A percentile compares a stretch with the other conserved stretches of the same genome.
These are phyloP conservation scores for Fusarium tanahbumbuense DNA, from an alignment of 2,329 filamentous ascomycete species.

Conservation along the genomic window DNA sequence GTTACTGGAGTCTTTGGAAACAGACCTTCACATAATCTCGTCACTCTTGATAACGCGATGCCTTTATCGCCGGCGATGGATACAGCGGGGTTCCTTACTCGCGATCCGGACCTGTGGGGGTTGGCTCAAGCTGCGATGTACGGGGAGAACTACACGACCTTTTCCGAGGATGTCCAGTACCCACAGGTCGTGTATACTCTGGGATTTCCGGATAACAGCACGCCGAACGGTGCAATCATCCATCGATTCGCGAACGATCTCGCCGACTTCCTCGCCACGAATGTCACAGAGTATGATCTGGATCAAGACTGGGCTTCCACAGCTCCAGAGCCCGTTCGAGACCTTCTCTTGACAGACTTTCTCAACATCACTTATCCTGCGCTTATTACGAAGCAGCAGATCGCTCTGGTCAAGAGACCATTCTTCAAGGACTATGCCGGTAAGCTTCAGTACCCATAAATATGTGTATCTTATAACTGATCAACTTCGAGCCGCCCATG, in stretches of 20 bases:
- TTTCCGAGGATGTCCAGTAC: not conserved
- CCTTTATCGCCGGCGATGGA: slow-evolving; percentile 57
- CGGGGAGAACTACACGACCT: not conserved
- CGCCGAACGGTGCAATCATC: not conserved
- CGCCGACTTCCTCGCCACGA: not conserved
- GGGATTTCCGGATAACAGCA: not conserved
- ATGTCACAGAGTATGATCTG: not conserved
- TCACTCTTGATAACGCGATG: slow-evolving; percentile 56
- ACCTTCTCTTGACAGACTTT: not conserved
- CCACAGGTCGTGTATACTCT: not conserved
- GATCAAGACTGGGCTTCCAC: not conserved
- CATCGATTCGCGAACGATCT: not conserved
- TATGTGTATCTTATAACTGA: not conserved
- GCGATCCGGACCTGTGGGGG: slow-evolving; percentile 6
- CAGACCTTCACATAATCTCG: slow-evolving; percentile 53
- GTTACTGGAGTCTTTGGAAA: slow-evolving; percentile 59
- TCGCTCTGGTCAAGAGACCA: not conserved
- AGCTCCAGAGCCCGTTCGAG: not conserved
- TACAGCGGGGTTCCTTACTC: slow-evolving; percentile 36
- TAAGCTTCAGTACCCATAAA: not conserved
- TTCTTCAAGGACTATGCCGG: not conserved
- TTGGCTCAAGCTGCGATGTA: not conserved
- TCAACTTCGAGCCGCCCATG: not conserved
- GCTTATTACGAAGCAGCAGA: not conserved
- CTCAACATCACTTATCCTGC: not conserved